These are phyloP conservation scores for Tolypocladium nubicola DNA, from an alignment of 2,329 filamentous ascomycete genomes.

Conservation along the genomic window DNA sequence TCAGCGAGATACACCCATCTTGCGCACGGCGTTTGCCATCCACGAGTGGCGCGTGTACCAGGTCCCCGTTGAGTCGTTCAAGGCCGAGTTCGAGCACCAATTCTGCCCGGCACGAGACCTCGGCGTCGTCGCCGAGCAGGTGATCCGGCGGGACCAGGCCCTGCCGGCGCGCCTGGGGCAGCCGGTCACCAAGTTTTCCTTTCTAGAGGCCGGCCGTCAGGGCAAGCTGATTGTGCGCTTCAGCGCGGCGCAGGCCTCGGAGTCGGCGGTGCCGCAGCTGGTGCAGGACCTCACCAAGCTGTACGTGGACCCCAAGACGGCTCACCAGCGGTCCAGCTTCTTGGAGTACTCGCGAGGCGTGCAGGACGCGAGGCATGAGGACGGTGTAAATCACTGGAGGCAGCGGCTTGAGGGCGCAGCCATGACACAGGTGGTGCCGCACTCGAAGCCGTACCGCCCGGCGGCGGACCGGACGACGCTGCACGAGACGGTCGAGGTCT, in stretches of 20 bases:
- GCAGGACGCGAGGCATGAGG: conserved; percentile 22
- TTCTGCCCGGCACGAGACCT: conserved; percentile 30
- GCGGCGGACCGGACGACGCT: conserved; percentile 28
- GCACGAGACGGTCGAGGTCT: conserved; percentile 27
- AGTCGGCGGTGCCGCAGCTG: conserved; percentile 31
- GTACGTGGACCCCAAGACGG: conserved; percentile 26
- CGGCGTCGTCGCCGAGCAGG: conserved; percentile 24
- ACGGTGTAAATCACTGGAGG: conserved; percentile 35
- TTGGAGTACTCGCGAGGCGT: conserved; percentile 36
- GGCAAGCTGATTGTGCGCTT: conserved; percentile 37
- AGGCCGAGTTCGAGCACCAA: conserved; percentile 32
- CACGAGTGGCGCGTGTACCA: conserved; percentile 37
- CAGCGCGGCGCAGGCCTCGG: conserved; percentile 38
- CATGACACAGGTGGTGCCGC: conserved; percentile 35
- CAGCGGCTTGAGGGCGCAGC: conserved; percentile 30
- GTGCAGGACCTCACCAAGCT: conserved; percentile 37
- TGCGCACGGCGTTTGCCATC: conserved; percentile 42
- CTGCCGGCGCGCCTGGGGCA: conserved; percentile 27
- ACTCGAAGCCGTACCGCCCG: conserved; percentile 27
- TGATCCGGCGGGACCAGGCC: conserved; percentile 31
- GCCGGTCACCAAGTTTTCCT: conserved; percentile 39
- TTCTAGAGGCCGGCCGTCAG: conserved; percentile 36
- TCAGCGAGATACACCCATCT: conserved; percentile 35
- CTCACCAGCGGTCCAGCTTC: conserved; percentile 29
- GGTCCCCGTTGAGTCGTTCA: conserved; percentile 31